Evolutionary conservation across 352 stramenopile species (phyloP).

Genomic region (Elongisporangium prolatum): DNA sequence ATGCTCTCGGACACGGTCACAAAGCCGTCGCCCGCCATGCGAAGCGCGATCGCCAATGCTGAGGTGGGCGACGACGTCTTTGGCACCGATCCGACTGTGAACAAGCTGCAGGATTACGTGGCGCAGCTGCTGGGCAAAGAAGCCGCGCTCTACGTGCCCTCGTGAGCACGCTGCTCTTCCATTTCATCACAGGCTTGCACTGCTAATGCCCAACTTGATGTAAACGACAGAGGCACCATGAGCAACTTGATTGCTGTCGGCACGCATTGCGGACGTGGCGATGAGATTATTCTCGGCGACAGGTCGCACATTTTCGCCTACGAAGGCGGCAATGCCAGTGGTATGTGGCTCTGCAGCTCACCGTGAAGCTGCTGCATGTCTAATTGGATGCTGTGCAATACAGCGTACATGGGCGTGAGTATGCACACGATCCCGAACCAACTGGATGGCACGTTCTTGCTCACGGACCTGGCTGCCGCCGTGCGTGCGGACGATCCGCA

Average conservation of each 20-base stretch:
- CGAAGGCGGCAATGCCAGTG: conserved; percentile 89
- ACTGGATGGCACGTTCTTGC: conserved; percentile 76
- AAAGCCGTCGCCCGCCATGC: conserved; percentile 88
- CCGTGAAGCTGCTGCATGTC: not conserved
- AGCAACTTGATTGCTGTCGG: conserved; percentile 95
- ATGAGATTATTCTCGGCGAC: conserved; percentile 94
- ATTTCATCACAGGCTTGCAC: too few species aligned
- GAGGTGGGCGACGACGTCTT: conserved; percentile 77
- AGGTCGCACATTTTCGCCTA: conserved; percentile 97
- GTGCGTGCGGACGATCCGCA: conserved; percentile 78
- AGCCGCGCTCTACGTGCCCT: conserved; percentile 94
- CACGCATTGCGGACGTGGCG: conserved; percentile 89
- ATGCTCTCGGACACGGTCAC: conserved; percentile 98
- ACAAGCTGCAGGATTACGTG: conserved; percentile 88
- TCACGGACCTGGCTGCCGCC: conserved; percentile 77
- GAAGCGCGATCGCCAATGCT: conserved; percentile 81
- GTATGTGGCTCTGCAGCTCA: conserved; percentile 17
- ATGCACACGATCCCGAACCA: conserved; percentile 84
- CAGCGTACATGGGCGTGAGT: conserved; percentile 89
- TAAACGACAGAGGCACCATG: conserved; percentile 90
- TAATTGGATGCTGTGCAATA: conserved; percentile 5
- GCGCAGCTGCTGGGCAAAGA: conserved; percentile 94
- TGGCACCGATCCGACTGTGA: conserved; percentile 91
- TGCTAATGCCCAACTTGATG: too few species aligned
- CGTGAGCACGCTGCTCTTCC: conserved; percentile 47